These are phyloP conservation scores for Nymphaea colorata DNA, from an alignment of 164 flowering plant genomes.

Conservation along the genomic window DNA sequence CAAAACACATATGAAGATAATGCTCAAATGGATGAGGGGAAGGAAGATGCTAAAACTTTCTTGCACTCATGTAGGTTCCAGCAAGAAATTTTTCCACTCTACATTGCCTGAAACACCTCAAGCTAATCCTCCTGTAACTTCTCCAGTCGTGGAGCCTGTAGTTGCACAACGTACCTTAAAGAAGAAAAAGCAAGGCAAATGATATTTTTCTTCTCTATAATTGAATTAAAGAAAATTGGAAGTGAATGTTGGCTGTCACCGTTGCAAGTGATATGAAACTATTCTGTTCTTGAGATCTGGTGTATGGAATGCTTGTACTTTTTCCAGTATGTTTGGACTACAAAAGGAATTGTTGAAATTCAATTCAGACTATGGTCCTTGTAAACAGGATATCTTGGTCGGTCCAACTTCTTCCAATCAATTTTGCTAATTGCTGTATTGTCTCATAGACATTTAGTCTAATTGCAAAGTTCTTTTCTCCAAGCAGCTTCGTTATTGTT, in stretches of 20 bases:
- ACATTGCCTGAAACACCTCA: constrained; percentile 56
- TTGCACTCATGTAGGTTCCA: constrained; percentile 57
- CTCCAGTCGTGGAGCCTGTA: constrained; percentile 11
- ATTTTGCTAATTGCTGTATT: too few relatives aligned
- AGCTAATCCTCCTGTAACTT: constrained; percentile 6
- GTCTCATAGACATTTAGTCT: too few relatives aligned
- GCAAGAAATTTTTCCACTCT: constrained; percentile 50
- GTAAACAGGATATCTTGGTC: too few relatives aligned
- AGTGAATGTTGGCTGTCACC: neutral
- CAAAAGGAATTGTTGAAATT: too few relatives aligned
- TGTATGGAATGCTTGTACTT: neutral
- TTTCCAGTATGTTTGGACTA: neutral
- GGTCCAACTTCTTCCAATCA: too few relatives aligned
- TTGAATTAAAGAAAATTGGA: neutral
- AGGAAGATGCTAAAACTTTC: constrained; percentile 64
- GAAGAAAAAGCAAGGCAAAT: constrained; percentile 6
- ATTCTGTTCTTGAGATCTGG: neutral
- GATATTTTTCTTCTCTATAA: neutral
- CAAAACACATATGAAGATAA: constrained; percentile 75
- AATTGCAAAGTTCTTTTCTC: too few relatives aligned
- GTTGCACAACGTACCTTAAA: constrained; percentile 14
- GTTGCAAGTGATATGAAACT: neutral
- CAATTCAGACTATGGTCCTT: too few relatives aligned
- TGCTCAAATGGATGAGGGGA: constrained; percentile 88
- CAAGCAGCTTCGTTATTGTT: too few relatives aligned